Percentiles rank a stretch among this genome's conserved stretches.
Conservation (phyloP, 1,284 basidiomycete genomes). For the Laetiporus sulphureus region DNA sequence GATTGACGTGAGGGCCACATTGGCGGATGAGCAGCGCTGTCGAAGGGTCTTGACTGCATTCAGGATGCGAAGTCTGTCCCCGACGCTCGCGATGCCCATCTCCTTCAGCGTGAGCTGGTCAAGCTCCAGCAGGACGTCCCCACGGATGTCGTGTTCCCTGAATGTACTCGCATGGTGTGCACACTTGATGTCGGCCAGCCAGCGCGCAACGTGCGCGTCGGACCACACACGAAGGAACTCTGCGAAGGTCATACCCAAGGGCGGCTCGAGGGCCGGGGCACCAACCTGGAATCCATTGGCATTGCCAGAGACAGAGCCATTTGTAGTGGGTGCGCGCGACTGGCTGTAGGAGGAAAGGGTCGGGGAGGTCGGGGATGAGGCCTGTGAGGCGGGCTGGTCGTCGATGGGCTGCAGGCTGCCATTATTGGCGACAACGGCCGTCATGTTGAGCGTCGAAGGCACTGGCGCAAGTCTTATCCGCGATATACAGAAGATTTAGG, state of each 20-base stretch:
- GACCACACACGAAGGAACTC: conserved; percentile 66
- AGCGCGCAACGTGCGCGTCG: conserved; percentile 62
- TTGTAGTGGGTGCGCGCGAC: conserved; percentile 24
- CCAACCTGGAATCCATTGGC: conserved; percentile 21
- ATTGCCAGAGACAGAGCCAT: conserved; percentile 19
- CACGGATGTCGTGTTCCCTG: conserved; percentile 80
- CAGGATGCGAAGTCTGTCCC: conserved; percentile 82
- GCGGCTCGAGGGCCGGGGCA: conserved; percentile 42
- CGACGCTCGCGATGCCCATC: conserved; percentile 83
- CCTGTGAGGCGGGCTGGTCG: conserved; percentile 34
- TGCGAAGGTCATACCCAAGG: conserved; percentile 46
- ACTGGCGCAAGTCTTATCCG: no score
- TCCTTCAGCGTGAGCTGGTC: conserved; percentile 83
- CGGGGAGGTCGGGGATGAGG: conserved; percentile 49
- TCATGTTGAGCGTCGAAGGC: conserved; percentile 25
- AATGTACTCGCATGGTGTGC: conserved; percentile 65
- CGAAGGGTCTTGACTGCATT: conserved; percentile 79
- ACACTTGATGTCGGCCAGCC: conserved; percentile 72
- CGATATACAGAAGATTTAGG: no score
- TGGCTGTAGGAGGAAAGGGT: conserved; percentile 30
- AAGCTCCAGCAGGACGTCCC: conserved; percentile 83
- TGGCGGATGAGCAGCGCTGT: conserved; percentile 38
- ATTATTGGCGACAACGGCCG: conserved; percentile 34
- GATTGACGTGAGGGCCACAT: conserved; percentile 21
- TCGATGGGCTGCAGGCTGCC: conserved; percentile 31